These are phyloP conservation scores for Phylloboletellus chloephorus DNA, from an alignment of 1,284 basidiomycete species.

Conservation along the genomic window DNA sequence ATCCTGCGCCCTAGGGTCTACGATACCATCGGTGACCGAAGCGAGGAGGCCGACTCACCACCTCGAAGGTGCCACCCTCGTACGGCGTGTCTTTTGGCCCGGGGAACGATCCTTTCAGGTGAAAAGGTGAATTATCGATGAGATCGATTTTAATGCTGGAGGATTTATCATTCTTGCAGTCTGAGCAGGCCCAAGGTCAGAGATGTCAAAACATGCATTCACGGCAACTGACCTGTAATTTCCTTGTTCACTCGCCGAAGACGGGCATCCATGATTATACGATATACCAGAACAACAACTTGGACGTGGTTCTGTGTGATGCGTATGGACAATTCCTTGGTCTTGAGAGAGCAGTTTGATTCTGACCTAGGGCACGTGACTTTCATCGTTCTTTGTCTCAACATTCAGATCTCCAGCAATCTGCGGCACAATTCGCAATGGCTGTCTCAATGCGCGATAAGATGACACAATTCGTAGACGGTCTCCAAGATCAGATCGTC, in stretches of 20 bases:
- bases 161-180: slow-evolving; percentile 91
- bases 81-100: slow-evolving; percentile 94
- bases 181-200: slow-evolving; percentile 35
- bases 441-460: slow-evolving; percentile 62
- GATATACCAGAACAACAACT: background rate
- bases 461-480: slow-evolving; percentile 76
- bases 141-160: slow-evolving; percentile 83
- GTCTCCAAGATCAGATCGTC: slow-evolving; percentile 83
- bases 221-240: slow-evolving; percentile 62
- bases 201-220: background rate
- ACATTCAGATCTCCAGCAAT: background rate
- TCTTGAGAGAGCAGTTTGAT: slow-evolving; percentile 1
- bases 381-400: slow-evolving; percentile 2
- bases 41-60: slow-evolving; percentile 53
- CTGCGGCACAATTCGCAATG: slow-evolving; percentile 14
- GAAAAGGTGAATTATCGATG: slow-evolving; percentile 83
- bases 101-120: slow-evolving; percentile 85
- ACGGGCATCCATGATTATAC: slow-evolving; percentile 68
- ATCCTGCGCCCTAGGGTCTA: slow-evolving; percentile 50
- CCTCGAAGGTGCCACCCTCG: slow-evolving; percentile 88
- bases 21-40: slow-evolving; percentile 7
- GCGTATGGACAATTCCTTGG: background rate
- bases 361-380: slow-evolving; percentile 22
- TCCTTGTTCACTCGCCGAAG: slow-evolving; percentile 90
- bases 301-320: background rate